Base-by-base conservation (phyloP, 1,139 yeast species). In the Diutina pseudorugosa region DNA sequence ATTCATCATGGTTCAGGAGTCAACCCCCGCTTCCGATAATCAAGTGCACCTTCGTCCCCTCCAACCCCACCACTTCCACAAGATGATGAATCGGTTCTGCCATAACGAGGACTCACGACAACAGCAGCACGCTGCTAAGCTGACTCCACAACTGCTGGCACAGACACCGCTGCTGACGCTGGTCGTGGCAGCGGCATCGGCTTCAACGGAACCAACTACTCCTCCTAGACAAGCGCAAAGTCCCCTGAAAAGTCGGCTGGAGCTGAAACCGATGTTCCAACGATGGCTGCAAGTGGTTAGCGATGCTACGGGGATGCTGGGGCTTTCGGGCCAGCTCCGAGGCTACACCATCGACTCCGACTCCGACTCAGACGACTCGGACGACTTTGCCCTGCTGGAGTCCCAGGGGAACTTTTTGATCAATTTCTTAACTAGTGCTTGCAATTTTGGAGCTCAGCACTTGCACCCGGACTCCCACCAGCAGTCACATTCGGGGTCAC, bases 351-450 rank as follows among this genome's bases (percentile, higher is more conserved):
- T 14, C n/a, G 19, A 45, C 18, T 11, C 5, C 7, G 49, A 25
- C 23, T 4, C n/a, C n/a, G 40, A 45, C 12, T 14, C 7, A 8
- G 49, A 45, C 12, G 33, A 44, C 14, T 16, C 7, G 7, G 49
- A 45, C 16, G 49, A 45, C 40, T 45, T 45, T 18, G 49, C 49
- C 9, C 18, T 19, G 23, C 40, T 27, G 40, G 49, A 45, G n/a
- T 27, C 36, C 40, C 49, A 45, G 16, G 49, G 49, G n/a, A 45
- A 45, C 40, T 45, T 45, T 6, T 27, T 45, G 20, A 27, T 45
- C 41, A 45, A 45, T n/a, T 27, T 45, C 4, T 27, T 45, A 41
- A 45, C 49, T 14, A 8, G 20, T n/a, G 49, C 49, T 12, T 23
- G 27, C 16, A n/a, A 9, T 2, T 25, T 45, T 27, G 40, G 36